Base-by-base conservation (phyloP, 768 basidiomycete species). In the Mycena amicta region DNA sequence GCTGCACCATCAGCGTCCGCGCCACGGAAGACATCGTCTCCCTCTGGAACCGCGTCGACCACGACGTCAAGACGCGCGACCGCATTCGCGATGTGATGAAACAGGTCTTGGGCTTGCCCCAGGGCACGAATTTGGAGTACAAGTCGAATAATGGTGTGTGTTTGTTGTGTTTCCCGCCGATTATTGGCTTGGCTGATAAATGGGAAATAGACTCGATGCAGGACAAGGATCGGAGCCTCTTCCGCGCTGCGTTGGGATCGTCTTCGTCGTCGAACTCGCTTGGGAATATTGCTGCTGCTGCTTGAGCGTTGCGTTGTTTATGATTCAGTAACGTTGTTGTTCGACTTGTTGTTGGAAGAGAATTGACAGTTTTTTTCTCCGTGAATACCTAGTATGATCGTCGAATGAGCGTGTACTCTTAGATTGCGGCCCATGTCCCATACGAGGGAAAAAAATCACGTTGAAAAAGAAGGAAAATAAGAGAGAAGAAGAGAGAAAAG, bases 1-100 rank as follows among this genome's bases (percentile, higher is more conserved):
- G 95, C 40, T 94, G 93, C 70, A 98, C 95, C 28, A 89, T 98
- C 69, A 94, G 92, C 69, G 94, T 96, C 55, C 76, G 96, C 65
- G 89, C 92, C 74, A 90, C 85, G 63, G 96, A 98, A 77, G 96
- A 98, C 69, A 96, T 98, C 60, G 79, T 98, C 55, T 91, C 89
- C 64, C 68, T 98, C 22, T 98, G 96, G 96, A 95, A 95, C 69
- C 84, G 88, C 64, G 80, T 87, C 56, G 94, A 93, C 64, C 84
- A 78, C 5, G 92, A 95, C 65, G 71, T 78, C 20, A 89, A 86
- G 66, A 80, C 89, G 29, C 85, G 88, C 62, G 92, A 93, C 65
- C 86, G 85, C 66, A 90, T 98, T 61, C 82, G 94, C 71, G 93
- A 95, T 66, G 89, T 88, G 2, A 84, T 98, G 63, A 82, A 89